Conservation (phyloP, 768 basidiomycete species). For the Tricholoma sp. region DNA sequence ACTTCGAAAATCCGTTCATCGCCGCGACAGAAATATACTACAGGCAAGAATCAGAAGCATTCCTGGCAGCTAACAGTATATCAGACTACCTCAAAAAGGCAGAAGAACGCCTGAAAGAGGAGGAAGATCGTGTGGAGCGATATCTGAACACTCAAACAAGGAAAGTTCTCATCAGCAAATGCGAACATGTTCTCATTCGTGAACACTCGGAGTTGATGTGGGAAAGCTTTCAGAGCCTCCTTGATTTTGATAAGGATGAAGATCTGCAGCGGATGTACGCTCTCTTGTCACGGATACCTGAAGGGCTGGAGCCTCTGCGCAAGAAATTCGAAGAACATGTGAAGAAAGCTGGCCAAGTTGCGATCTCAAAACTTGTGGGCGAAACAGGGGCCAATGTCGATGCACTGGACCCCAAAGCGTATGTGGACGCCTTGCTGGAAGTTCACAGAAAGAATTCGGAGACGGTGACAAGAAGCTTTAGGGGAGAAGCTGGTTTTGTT, state of each 20-base stretch:
- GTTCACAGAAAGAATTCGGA: conserved; percentile 91
- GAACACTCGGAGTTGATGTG: conserved; percentile 82
- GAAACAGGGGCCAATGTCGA: conserved; percentile 52
- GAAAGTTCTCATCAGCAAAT: conserved; percentile 73
- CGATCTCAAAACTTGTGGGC: conserved; percentile 71
- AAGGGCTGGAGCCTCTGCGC: conserved; percentile 86
- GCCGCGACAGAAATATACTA: conserved; percentile 88
- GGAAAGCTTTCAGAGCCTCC: conserved; percentile 86
- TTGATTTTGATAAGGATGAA: conserved; percentile 92
- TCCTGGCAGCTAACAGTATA: conserved; percentile 82
- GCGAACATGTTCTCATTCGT: conserved; percentile 89
- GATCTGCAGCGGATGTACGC: conserved; percentile 95
- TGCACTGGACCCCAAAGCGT: conserved; percentile 84
- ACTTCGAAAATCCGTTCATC: conserved; percentile 89
- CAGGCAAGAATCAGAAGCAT: conserved; percentile 85
- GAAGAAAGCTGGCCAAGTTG: conserved; percentile 80
- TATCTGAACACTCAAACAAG: conserved; percentile 89
- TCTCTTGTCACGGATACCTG: conserved; percentile 83
- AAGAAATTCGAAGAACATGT: conserved; percentile 95
- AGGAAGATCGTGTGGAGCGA: conserved; percentile 91
- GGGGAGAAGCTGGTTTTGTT: conserved; percentile 90
- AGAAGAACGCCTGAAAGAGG: conserved; percentile 87
- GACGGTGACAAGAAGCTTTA: conserved; percentile 83
- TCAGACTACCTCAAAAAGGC: conserved; percentile 95
- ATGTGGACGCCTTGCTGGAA: conserved; percentile 87